These are phyloP conservation scores for Candida sanyaensis DNA, from an alignment of 1,139 yeast species.

Conservation along the genomic window DNA sequence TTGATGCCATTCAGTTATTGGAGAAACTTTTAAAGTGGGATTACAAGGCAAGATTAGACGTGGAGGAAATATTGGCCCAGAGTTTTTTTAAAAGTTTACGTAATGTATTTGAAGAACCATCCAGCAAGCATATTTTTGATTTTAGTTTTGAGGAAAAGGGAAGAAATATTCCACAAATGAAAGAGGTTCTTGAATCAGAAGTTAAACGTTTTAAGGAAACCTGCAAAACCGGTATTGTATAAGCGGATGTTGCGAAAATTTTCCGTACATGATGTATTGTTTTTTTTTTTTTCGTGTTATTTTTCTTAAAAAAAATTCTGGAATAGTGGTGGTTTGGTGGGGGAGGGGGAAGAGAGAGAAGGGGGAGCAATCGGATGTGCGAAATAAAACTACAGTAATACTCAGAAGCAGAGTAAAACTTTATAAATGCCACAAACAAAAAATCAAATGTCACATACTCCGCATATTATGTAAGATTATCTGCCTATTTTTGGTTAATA, in stretches of 20 bases:
- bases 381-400: neutral
- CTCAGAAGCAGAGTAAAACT: too few relatives aligned
- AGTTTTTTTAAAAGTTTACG: slow-evolving; percentile 51
- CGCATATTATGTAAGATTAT: neutral
- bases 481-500: neutral
- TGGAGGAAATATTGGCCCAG: slow-evolving; percentile 54
- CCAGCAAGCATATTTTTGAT: slow-evolving; percentile 50
- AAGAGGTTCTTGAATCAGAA: slow-evolving; percentile 48
- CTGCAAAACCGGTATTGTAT: slow-evolving; percentile 8
- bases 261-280: neutral
- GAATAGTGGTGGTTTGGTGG: neutral
- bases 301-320: too few relatives aligned
- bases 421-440: too few relatives aligned
- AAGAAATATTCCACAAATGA: slow-evolving; percentile 39
- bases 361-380: neutral
- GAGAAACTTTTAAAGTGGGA: slow-evolving; percentile 65
- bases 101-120: slow-evolving; percentile 51
- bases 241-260: neutral
- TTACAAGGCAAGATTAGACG: slow-evolving; percentile 44
- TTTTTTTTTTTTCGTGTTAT: neutral
- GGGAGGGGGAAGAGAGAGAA: too few relatives aligned
- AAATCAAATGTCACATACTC: neutral
- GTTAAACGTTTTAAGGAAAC: slow-evolving; percentile 29
- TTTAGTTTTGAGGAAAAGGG: slow-evolving; percentile 58
- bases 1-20: slow-evolving; percentile 45